A percentile compares a stretch with the other conserved stretches of the same genome.
phyloP scores from a whole-genome alignment of 345 rosid species.

The Erodium maritimum region DNA sequence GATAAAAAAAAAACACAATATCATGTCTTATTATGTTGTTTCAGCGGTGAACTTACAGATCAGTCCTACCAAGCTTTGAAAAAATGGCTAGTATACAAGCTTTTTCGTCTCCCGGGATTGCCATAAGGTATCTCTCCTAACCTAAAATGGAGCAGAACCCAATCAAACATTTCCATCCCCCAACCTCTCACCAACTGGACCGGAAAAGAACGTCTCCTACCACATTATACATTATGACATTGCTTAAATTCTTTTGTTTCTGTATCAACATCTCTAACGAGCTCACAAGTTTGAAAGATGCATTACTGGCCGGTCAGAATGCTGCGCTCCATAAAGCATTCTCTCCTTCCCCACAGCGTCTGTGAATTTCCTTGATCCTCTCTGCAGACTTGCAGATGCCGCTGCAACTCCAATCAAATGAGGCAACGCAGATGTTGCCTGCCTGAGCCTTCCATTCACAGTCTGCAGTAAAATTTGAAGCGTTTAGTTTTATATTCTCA shows the following conservation, averaged over 20 bases:
- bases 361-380: constrained; percentile 77
- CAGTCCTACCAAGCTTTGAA: not conserved
- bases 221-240: constrained; percentile 10
- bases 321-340: constrained; percentile 59
- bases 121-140: not conserved
- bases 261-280: constrained; percentile 3
- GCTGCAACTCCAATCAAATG: constrained; percentile 86
- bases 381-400: constrained; percentile 83
- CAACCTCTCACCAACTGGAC: no score
- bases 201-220: not conserved
- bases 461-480: constrained; percentile 39
- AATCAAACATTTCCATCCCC: not conserved
- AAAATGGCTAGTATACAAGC: not conserved
- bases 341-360: constrained; percentile 82
- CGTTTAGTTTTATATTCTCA: no score
- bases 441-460: constrained; percentile 98
- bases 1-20: no score
- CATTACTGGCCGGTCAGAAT: constrained; percentile 25
- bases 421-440: constrained; percentile 78
- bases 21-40: no score
- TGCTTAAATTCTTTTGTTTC: no score
- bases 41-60: not conserved
- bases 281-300: constrained; percentile 16
- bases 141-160: not conserved
- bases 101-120: not conserved